A percentile compares a stretch with the other conserved stretches of the same genome.
Evolutionary conservation across 768 basidiomycete genomes (phyloP).

Genomic region (Exidia glandulosa): DNA sequence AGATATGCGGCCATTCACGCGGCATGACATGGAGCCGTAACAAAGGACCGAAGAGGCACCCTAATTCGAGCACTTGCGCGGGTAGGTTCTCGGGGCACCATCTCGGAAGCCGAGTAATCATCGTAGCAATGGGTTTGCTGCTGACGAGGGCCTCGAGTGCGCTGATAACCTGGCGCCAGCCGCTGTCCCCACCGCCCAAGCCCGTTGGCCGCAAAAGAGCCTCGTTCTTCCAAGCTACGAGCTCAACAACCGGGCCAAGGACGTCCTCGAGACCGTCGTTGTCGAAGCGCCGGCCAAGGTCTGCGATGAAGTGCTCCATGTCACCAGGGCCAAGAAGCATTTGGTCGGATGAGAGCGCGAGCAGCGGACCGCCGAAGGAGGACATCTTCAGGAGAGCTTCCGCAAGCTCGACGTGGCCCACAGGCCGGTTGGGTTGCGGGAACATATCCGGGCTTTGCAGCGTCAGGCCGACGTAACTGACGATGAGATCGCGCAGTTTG

Average conservation of each 20-base stretch:
- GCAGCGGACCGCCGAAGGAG: conserved; percentile 54
- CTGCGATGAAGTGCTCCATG: conserved; percentile 70
- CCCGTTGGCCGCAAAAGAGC: conserved; percentile 58
- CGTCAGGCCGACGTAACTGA: conserved; percentile 81
- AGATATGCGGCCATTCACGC: conserved; percentile 77
- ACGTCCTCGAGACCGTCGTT: conserved; percentile 69
- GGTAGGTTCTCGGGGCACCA: conserved; percentile 59
- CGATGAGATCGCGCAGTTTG: conserved; percentile 67
- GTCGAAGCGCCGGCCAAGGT: conserved; percentile 72
- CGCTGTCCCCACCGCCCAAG: conserved; percentile 57
- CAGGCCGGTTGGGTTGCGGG: conserved; percentile 63
- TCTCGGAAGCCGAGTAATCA: conserved; percentile 64
- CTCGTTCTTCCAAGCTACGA: conserved; percentile 45
- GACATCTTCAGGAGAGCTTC: conserved; percentile 67
- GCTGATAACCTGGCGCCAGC: conserved; percentile 78
- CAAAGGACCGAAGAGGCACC: conserved; percentile 73
- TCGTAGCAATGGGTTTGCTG: conserved; percentile 70
- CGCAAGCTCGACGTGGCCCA: conserved; percentile 77
- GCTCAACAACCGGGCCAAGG: conserved; percentile 61
- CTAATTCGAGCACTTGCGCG: conserved; percentile 48
- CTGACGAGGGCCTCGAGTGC: conserved; percentile 73
- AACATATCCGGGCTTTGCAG: conserved; percentile 94
- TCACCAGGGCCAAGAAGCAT: conserved; percentile 49
- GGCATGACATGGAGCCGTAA: conserved; percentile 77
- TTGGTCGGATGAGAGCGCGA: conserved; percentile 34